Evolutionary conservation across 2,329 filamentous ascomycete genomes (phyloP).

Genomic region (Pseudogymnoascus sp.): DNA sequence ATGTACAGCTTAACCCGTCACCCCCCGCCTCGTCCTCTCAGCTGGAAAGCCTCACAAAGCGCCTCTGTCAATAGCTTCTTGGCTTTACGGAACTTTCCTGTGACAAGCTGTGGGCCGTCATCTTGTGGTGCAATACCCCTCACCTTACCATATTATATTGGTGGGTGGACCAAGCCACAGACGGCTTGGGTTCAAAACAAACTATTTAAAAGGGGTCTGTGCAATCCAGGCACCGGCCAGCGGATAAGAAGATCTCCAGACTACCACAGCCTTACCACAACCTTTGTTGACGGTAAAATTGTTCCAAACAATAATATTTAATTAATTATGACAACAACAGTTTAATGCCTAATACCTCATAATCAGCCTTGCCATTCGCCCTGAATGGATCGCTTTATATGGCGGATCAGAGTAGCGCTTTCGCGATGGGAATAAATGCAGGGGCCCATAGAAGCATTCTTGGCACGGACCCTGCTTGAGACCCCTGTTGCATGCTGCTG

Average conservation of each 20-base stretch:
- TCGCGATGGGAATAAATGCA: neutral
- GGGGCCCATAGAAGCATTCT: neutral
- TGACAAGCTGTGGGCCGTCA: neutral
- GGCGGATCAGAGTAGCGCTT: neutral
- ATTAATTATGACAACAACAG: neutral
- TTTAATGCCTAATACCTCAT: neutral
- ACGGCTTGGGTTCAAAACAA: neutral
- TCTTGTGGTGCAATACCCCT: neutral
- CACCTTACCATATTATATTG: neutral
- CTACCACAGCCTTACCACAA: neutral
- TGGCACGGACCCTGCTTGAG: neutral
- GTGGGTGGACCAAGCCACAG: neutral
- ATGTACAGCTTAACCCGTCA: neutral
- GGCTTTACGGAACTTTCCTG: neutral
- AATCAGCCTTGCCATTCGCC: neutral
- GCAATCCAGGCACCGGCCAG: slow-evolving; percentile 1
- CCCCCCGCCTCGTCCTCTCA: neutral
- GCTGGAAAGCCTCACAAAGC: neutral
- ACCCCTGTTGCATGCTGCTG: neutral
- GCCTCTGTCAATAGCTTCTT: neutral
- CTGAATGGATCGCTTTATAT: neutral
- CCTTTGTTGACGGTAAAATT: neutral
- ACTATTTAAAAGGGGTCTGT: neutral
- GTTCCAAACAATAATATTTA: neutral
- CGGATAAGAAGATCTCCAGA: neutral